These are phyloP conservation scores for Emmonsiellopsis sp. DNA, from an alignment of 2,329 filamentous ascomycete genomes.

Conservation along the genomic window DNA sequence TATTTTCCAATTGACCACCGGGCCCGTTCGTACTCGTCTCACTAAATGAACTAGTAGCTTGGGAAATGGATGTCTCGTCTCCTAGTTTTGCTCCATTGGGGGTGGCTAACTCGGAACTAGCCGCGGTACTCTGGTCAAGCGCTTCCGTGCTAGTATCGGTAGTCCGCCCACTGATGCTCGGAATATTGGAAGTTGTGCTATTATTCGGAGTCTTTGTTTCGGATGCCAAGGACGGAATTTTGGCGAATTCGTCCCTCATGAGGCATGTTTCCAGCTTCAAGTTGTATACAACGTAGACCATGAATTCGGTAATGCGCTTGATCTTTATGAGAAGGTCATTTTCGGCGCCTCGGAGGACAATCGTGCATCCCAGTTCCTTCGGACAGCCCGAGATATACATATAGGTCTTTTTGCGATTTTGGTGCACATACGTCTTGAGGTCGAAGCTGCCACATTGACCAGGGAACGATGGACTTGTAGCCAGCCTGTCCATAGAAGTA, in stretches of 20 bases:
- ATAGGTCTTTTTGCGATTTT: conserved; percentile 81
- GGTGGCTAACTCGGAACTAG: conserved; percentile 1
- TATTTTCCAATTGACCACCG: conserved; percentile 42
- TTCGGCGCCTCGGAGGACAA: conserved; percentile 75
- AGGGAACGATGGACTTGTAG: conserved; percentile 62
- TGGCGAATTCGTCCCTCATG: conserved; percentile 84
- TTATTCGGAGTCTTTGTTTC: conserved; percentile 10
- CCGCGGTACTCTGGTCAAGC: conserved; percentile 1
- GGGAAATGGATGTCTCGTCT: conserved; percentile 11
- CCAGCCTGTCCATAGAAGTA: conserved; percentile 88
- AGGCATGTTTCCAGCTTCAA: conserved; percentile 90
- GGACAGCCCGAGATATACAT: conserved; percentile 88
- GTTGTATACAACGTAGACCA: conserved; percentile 98
- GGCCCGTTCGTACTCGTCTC: conserved; percentile 12
- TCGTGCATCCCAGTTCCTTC: conserved; percentile 86
- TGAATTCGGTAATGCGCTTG: conserved; percentile 93
- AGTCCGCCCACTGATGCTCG: background rate
- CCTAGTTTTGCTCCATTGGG: conserved; percentile 9
- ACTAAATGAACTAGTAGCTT: conserved; percentile 6
- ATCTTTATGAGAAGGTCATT: conserved; percentile 63
- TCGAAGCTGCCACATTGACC: conserved; percentile 82
- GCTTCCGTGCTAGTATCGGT: background rate
- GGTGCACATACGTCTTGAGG: conserved; percentile 87
- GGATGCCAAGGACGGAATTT: conserved; percentile 48
- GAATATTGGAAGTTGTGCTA: background rate